Evolutionary conservation across 139 green algal genomes (phyloP).

Genomic region (Astrephomene gubernaculifera): DNA sequence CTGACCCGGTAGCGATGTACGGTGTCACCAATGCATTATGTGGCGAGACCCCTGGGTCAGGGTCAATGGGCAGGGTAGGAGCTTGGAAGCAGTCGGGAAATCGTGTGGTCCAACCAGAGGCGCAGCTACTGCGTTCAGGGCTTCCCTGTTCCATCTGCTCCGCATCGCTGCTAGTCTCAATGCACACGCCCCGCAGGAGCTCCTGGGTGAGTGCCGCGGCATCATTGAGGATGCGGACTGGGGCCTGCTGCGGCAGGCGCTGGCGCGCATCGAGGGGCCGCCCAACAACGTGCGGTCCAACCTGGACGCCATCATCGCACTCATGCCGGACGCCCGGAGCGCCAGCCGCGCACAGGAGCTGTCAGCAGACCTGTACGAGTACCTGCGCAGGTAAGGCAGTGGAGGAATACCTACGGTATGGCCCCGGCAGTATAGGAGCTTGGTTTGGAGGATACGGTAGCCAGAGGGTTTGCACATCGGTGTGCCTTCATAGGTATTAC

Average conservation of each 20-base stretch:
- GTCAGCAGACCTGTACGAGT: constrained; percentile 31
- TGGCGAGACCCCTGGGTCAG: no score
- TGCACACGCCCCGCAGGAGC: constrained; percentile 1
- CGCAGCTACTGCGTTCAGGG: no score
- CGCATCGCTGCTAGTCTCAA: not conserved
- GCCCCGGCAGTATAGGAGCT: no score
- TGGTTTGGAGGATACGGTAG: no score
- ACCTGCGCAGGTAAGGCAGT: constrained; percentile 8
- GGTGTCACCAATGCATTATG: no score
- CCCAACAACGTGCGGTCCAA: constrained; percentile 73
- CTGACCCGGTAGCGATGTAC: no score
- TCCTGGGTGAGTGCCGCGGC: constrained; percentile 49
- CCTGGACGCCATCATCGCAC: constrained; percentile 45
- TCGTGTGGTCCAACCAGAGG: no score
- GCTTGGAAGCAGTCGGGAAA: no score
- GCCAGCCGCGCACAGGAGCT: constrained; percentile 19
- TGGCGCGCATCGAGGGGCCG: constrained; percentile 50
- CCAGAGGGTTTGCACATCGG: no score
- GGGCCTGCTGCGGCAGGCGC: constrained; percentile 44
- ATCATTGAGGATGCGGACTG: constrained; percentile 57
- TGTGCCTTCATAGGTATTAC: no score
- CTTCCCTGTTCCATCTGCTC: not conserved
- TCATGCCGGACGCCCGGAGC: not conserved
- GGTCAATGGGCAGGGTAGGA: no score
- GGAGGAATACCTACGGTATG: no score